Evolutionary conservation across 345 rosid species (phyloP), one percentile per base, ranked within the genome.

Genomic region (Adansonia digitata): DNA sequence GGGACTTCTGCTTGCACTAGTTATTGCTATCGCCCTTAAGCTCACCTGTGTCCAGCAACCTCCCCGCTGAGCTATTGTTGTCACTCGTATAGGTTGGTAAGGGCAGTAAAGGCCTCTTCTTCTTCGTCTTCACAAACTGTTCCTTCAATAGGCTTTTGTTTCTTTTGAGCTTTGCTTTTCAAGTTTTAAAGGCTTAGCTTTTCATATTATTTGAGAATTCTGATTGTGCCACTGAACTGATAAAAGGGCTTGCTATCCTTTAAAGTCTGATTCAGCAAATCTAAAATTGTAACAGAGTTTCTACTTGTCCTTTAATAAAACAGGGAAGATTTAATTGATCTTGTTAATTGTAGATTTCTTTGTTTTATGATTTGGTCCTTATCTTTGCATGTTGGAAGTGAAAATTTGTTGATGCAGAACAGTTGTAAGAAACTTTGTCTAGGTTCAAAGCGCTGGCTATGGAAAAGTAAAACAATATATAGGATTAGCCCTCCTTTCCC

Each of bases 41-140:
- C 68, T 63, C 2, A 37, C 68, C 68, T 63, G 68, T 37, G 27
- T 63, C 46, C 18, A n/a, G 12, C 46, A 63, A 63, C 68, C 68
- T 63, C 68, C 27, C 5, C 46, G 46, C 2, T 29, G 27, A 4
- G 14, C 68, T 63, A 37, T 63, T 46, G 15, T 63, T 35, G 68
- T 63, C 4, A 1, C 68, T 20, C 59, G 68, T 37, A 9, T 37
- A 9, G 46, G 45, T 63, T n/a, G 68, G 27, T 37, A n/a, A 63
- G 46, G 20, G 24, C 9, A 9, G 15, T 3, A n/a, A 63, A 35
- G 45, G 67, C 6, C 1, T 62, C 39, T 35, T 62, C 24, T 1
- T 17, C 20, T 0, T 62, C 45, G 2, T 37, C 68, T 7, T 62
- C 68, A 2, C 31, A 55, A 55, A 2, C 13, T 55, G 22, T 55